Evolutionary conservation across 495 filamentous ascomycete genomes (phyloP).

Genomic region (Copromyces sp.): DNA sequence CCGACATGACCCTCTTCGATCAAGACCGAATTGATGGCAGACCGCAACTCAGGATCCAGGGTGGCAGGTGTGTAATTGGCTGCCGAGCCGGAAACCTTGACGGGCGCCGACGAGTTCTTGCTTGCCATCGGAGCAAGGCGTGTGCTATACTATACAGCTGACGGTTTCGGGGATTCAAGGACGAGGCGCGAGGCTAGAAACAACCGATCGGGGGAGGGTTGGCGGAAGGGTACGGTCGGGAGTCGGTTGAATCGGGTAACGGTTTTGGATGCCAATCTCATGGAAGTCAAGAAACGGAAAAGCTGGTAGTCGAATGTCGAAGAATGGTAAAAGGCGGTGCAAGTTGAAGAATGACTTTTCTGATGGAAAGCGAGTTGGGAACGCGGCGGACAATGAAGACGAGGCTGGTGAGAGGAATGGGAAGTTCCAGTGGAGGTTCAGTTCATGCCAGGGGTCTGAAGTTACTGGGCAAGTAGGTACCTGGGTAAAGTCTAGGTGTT

Average conservation of each 20-base stretch:
- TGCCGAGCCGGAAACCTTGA: slow-evolving; percentile 41
- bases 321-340: neutral
- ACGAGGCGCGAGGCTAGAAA: neutral
- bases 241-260: neutral
- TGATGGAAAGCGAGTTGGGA: neutral
- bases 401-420: neutral
- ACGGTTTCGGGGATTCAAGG: neutral
- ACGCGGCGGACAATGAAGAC: neutral
- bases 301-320: neutral
- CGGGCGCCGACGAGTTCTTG: slow-evolving; percentile 37
- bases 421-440: neutral
- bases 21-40: slow-evolving; percentile 41
- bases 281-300: neutral
- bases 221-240: neutral
- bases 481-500: neutral
- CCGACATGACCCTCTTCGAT: slow-evolving; percentile 38
- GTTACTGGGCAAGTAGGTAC: neutral
- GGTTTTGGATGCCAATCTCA: neutral
- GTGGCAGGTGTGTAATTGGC: slow-evolving; percentile 40
- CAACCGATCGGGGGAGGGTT: neutral
- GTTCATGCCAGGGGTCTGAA: neutral
- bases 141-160: neutral
- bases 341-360: neutral
- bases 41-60: slow-evolving; percentile 41
- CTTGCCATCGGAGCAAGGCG: slow-evolving; percentile 19